Evolutionary conservation across 176 grass and related monocot genomes (phyloP).

Genomic region (Zoysia japonica): DNA sequence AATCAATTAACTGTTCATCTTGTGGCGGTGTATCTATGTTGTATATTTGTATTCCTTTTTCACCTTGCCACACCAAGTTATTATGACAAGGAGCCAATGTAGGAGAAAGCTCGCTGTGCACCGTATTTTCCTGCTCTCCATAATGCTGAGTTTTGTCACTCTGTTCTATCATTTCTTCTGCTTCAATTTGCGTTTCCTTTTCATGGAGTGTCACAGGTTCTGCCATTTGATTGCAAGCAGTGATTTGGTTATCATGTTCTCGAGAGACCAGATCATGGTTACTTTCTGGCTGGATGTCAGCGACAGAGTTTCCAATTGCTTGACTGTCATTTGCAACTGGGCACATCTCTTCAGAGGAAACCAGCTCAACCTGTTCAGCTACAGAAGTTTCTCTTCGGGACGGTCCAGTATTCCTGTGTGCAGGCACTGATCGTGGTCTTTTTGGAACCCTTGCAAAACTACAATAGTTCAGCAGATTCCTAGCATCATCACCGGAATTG

Average conservation of each 20-base stretch:
- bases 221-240: slow-evolving; percentile 38
- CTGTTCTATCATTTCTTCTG: slow-evolving; percentile 26
- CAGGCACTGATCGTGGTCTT: slow-evolving; percentile 55
- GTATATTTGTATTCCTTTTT: slow-evolving; percentile 46
- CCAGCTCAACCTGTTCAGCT: slow-evolving; percentile 33
- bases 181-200: slow-evolving; percentile 44
- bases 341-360: slow-evolving; percentile 38
- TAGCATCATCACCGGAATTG: slow-evolving; percentile 29
- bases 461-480: slow-evolving; percentile 56
- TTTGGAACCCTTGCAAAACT: slow-evolving; percentile 63
- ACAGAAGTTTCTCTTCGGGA: slow-evolving; percentile 34
- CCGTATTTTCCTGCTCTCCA: slow-evolving; percentile 50
- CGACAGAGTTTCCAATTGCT: slow-evolving; percentile 36
- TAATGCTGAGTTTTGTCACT: slow-evolving; percentile 42
- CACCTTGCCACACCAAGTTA: slow-evolving; percentile 37
- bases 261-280: slow-evolving; percentile 37
- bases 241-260: slow-evolving; percentile 32
- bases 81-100: slow-evolving; percentile 40
- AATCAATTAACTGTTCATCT: slow-evolving; percentile 60
- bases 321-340: slow-evolving; percentile 38
- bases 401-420: slow-evolving; percentile 47
- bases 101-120: slow-evolving; percentile 29
- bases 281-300: slow-evolving; percentile 34
- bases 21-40: slow-evolving; percentile 47
- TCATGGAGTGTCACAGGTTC: slow-evolving; percentile 39